These are phyloP conservation scores for Ocimum tenuiflorum DNA, from an alignment of 257 asterid species.

Conservation along the genomic window DNA sequence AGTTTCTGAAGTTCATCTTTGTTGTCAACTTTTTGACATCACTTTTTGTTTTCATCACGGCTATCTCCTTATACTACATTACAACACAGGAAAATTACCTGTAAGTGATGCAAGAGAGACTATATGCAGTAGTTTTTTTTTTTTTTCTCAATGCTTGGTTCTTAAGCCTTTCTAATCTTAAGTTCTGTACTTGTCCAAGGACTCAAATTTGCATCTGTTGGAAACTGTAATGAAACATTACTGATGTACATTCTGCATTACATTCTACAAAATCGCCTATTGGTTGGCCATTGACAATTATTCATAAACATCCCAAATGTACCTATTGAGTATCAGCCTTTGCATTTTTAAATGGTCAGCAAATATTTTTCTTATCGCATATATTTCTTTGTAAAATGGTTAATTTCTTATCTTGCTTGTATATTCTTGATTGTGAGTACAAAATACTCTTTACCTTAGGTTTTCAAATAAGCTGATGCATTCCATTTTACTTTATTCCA, in stretches of 20 bases:
- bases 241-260: background rate
- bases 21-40: slow-evolving; percentile 76
- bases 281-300: background rate
- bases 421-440: background rate
- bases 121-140: slow-evolving; percentile 1
- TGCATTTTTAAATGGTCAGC: too few relatives aligned
- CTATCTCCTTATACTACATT: slow-evolving; percentile 70
- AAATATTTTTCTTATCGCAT: background rate
- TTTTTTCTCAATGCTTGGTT: background rate
- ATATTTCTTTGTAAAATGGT: background rate
- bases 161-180: background rate
- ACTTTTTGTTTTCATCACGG: slow-evolving; percentile 65
- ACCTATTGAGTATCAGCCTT: background rate
- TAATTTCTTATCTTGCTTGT: background rate
- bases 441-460: background rate
- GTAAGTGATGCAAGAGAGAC: slow-evolving; percentile 46
- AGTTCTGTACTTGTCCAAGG: background rate
- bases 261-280: background rate
- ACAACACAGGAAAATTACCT: slow-evolving; percentile 64
- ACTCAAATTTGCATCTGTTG: background rate
- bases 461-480: background rate
- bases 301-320: background rate
- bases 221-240: background rate
- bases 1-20: slow-evolving; percentile 77
- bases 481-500: background rate